Percentiles rank a stretch among this genome's conserved stretches.
phyloP scores from a whole-genome alignment of 2,329 filamentous ascomycete genomes.

The Chaetoscypha palmicola region DNA sequence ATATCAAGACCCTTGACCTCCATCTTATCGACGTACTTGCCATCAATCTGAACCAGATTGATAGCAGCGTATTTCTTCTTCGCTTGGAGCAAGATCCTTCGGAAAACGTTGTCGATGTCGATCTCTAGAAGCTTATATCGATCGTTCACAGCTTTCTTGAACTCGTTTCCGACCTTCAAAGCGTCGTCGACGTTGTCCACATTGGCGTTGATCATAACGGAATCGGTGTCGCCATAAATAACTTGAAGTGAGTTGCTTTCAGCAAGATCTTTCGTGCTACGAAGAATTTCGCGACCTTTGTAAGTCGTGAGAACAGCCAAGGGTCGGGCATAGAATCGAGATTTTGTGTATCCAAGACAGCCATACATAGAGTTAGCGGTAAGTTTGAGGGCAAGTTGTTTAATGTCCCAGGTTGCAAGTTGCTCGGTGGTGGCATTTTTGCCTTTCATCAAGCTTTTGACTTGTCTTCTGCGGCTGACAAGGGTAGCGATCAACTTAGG shows the following conservation, averaged over 20 bases:
- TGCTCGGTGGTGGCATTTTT: conserved; percentile 80
- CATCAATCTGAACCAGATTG: conserved; percentile 82
- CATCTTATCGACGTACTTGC: conserved; percentile 87
- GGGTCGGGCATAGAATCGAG: conserved; percentile 92
- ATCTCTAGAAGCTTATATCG: conserved; percentile 90
- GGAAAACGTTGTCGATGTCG: conserved; percentile 96
- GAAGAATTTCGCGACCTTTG: conserved; percentile 95
- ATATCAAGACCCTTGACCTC: conserved; percentile 98
- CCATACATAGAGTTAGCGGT: conserved; percentile 99
- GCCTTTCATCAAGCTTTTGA: conserved; percentile 96
- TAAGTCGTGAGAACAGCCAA: conserved; percentile 92
- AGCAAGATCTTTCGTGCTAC: conserved; percentile 90
- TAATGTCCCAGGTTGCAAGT: conserved; percentile 94
- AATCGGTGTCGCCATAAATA: conserved; percentile 98
- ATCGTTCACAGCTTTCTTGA: conserved; percentile 92
- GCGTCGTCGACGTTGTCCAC: conserved; percentile 89
- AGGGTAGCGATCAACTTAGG: conserved; percentile 88
- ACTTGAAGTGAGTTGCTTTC: conserved; percentile 87
- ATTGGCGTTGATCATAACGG: conserved; percentile 99
- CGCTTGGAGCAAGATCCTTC: conserved; percentile 84
- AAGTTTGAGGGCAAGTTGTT: conserved; percentile 91
- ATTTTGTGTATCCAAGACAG: conserved; percentile 93
- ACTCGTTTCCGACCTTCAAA: conserved; percentile 84
- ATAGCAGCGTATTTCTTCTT: conserved; percentile 99
- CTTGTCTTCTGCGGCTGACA: conserved; percentile 79